These are phyloP conservation scores for Aspergillus sp. DNA, from an alignment of 2,329 filamentous ascomycete species.

Conservation along the genomic window DNA sequence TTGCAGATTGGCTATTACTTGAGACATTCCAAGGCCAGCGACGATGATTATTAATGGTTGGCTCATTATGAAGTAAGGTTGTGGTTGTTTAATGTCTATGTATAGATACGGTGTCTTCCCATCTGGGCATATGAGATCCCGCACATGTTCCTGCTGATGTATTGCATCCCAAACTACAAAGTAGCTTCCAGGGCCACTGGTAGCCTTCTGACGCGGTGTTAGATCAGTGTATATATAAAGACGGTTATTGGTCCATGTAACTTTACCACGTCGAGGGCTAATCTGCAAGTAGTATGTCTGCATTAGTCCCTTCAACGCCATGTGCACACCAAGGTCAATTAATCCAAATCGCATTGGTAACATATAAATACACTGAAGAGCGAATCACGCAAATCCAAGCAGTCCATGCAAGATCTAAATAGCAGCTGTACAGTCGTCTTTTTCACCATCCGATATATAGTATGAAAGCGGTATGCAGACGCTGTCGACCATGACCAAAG, in stretches of 20 bases:
- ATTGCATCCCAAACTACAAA: not conserved
- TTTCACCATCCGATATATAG: not conserved
- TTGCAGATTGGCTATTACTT: not conserved
- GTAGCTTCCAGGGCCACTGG: not conserved
- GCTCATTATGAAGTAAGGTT: not conserved
- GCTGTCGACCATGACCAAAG: slow-evolving; percentile 15
- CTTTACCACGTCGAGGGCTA: not conserved
- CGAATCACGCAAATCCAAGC: slow-evolving; percentile 28
- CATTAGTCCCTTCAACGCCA: not conserved
- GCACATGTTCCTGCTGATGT: not conserved
- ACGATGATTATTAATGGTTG: too few species aligned
- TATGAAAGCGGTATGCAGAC: slow-evolving; percentile 8
- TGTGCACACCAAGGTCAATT: not conserved
- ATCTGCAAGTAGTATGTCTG: not conserved
- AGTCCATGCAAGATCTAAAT: slow-evolving; percentile 15
- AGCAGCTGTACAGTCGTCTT: slow-evolving; percentile 5
- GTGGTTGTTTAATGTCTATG: not conserved
- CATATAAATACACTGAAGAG: slow-evolving; percentile 39
- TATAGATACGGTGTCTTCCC: not conserved
- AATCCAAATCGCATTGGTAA: slow-evolving; percentile 26
- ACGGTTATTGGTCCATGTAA: not conserved
- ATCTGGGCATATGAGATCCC: not conserved
- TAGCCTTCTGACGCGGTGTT: not conserved
- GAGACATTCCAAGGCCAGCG: not conserved
- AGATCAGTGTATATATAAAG: not conserved